Conservation (phyloP, 1,284 basidiomycete genomes). For the Trametes hirsuta region DNA sequence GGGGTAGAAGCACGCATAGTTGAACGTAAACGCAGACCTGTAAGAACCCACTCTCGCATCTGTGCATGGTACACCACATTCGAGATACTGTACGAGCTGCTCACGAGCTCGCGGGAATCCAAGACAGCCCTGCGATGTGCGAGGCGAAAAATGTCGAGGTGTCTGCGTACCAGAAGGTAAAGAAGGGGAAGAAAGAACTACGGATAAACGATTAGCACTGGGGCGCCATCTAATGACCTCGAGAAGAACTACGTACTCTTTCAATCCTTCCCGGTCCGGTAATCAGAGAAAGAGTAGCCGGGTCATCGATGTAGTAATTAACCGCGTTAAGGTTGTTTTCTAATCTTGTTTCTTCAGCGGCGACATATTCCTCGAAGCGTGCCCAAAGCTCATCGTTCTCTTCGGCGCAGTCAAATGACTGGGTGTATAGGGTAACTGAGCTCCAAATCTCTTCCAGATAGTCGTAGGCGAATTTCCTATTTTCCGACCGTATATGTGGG, state of each 20-base stretch:
- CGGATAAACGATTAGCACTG: background rate
- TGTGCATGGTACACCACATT: background rate
- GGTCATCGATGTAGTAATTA: slow-evolving; percentile 31
- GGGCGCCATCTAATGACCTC: too few relatives aligned
- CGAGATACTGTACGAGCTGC: background rate
- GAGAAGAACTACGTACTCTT: slow-evolving; percentile 20
- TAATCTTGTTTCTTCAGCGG: slow-evolving; percentile 30
- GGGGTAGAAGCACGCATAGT: background rate
- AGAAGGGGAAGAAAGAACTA: background rate
- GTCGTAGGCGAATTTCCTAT: slow-evolving; percentile 16
- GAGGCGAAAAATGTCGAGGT: background rate
- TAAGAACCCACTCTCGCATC: background rate
- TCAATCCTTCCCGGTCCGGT: slow-evolving; percentile 31
- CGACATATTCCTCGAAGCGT: slow-evolving; percentile 15
- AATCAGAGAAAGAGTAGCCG: slow-evolving; percentile 29
- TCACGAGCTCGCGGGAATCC: background rate
- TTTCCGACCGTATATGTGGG: slow-evolving; percentile 19
- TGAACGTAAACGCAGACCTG: background rate
- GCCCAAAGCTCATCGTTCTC: background rate
- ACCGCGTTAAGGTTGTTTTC: slow-evolving; percentile 23
- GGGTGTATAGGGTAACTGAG: background rate
- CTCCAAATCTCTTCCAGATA: slow-evolving; percentile 23
- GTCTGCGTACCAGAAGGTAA: background rate
- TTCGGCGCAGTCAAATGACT: background rate
- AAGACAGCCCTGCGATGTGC: background rate